These are phyloP conservation scores for Cymbopogon citratus DNA, from an alignment of 176 grass and related monocot genomes.

Conservation along the genomic window DNA sequence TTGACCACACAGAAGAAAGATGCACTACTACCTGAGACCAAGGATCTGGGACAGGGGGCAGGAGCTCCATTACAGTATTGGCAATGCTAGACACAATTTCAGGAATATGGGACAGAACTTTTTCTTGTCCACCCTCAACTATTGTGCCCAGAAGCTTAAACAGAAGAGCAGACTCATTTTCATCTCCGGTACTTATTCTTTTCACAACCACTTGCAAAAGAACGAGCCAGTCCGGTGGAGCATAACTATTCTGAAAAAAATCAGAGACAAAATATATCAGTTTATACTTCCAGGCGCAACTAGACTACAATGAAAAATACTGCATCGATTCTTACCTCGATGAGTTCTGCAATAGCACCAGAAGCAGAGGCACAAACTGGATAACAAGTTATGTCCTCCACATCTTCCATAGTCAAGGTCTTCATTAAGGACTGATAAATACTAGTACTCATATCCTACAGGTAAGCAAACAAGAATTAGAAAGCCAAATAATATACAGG, in stretches of 20 bases:
- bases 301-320: not conserved
- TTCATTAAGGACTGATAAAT: constrained; percentile 76
- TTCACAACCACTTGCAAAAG: constrained; percentile 63
- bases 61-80: constrained; percentile 43
- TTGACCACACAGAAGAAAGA: constrained; percentile 6
- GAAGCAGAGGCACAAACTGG: constrained; percentile 74
- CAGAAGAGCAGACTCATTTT: constrained; percentile 68
- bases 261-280: constrained; percentile 15
- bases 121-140: constrained; percentile 64
- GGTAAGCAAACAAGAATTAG: constrained; percentile 29
- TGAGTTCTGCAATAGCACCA: constrained; percentile 72
- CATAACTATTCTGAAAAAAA: constrained; percentile 60
- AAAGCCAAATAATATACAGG: constrained; percentile 5
- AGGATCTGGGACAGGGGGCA: constrained; percentile 60
- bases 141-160: constrained; percentile 83
- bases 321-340: constrained; percentile 52
- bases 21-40: constrained; percentile 76
- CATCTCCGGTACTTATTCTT: constrained; percentile 50
- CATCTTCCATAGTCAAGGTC: constrained; percentile 44
- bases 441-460: constrained; percentile 62
- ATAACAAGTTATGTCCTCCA: constrained; percentile 62
- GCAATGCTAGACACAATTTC: constrained; percentile 57
- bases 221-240: constrained; percentile 55
- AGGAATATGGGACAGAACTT: constrained; percentile 55
- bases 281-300: constrained; percentile 23